Evolutionary conservation across 257 asterid genomes (phyloP).

Genomic region (Petrea volubilis): DNA sequence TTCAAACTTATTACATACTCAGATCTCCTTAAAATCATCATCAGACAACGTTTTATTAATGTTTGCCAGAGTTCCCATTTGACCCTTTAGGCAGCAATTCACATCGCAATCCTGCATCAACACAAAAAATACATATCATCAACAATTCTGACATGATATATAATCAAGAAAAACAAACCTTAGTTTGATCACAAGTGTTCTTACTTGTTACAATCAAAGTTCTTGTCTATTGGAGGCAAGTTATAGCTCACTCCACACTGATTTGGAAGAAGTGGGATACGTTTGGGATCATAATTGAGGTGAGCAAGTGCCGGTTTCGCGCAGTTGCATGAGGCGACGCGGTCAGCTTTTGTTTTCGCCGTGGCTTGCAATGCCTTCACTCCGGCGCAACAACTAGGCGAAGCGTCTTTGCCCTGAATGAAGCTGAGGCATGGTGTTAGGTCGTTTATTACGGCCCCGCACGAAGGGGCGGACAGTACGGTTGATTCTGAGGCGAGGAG

Average conservation of each 20-base stretch:
- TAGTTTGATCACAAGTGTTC: neutral
- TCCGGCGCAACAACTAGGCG: constrained; percentile 28
- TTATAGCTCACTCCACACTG: constrained; percentile 16
- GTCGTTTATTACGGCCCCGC: neutral
- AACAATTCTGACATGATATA: neutral
- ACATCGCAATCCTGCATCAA: constrained; percentile 19
- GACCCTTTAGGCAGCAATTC: neutral
- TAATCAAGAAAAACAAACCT: neutral
- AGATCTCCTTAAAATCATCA: neutral
- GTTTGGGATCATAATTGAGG: constrained; percentile 13
- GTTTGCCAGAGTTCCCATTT: neutral
- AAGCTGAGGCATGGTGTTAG: constrained; percentile 19
- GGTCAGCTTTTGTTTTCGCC: constrained; percentile 18
- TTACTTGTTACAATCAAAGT: constrained; percentile 38
- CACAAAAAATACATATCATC: neutral
- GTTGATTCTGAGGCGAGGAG: constrained; percentile 17
- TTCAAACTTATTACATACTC: neutral
- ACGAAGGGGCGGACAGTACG: constrained; percentile 18
- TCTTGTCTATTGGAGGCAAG: constrained; percentile 31
- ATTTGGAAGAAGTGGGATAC: constrained; percentile 25
- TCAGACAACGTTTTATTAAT: neutral
- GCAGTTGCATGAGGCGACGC: constrained; percentile 26
- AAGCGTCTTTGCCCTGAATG: constrained; percentile 15
- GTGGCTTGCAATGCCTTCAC: neutral
- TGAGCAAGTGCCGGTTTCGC: constrained; percentile 18